Percentiles rank a stretch among this genome's conserved stretches.
These are phyloP conservation scores for Mycena haematopus DNA, from an alignment of 768 basidiomycete genomes.

Conservation along the genomic window DNA sequence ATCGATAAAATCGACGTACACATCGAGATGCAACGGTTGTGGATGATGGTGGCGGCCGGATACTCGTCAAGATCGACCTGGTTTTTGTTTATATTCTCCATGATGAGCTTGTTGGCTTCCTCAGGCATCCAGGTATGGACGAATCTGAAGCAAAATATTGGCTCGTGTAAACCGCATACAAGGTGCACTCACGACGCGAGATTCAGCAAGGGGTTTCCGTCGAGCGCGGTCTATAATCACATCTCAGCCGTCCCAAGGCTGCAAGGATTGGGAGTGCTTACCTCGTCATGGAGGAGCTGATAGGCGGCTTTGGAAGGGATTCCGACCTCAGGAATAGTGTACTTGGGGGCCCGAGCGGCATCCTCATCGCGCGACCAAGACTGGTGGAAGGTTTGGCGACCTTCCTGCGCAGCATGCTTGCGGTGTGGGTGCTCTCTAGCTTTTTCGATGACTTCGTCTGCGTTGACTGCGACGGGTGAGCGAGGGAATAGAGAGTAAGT, in stretches of 20 bases:
- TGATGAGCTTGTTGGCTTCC: slow-evolving; percentile 59
- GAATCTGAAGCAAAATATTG: slow-evolving; percentile 39
- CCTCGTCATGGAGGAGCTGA: slow-evolving; percentile 44
- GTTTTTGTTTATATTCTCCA: slow-evolving; percentile 71
- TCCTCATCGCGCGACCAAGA: slow-evolving; percentile 51
- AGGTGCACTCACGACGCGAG: slow-evolving; percentile 61
- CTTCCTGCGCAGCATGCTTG: slow-evolving; percentile 39
- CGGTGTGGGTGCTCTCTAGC: slow-evolving; percentile 47
- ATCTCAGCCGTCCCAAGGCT: too few species aligned
- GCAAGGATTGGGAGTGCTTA: too few species aligned
- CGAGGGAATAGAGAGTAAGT: not conserved
- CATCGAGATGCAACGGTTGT: slow-evolving; percentile 63
- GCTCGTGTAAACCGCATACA: not conserved
- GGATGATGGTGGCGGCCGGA: slow-evolving; percentile 59
- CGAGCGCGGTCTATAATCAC: slow-evolving; percentile 60
- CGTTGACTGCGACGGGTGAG: slow-evolving; percentile 44
- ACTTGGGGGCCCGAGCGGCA: slow-evolving; percentile 49
- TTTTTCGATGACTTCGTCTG: slow-evolving; percentile 54
- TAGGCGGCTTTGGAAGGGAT: slow-evolving; percentile 53
- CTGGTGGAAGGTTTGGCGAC: slow-evolving; percentile 38
- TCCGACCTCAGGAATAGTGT: slow-evolving; percentile 49
- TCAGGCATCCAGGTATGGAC: slow-evolving; percentile 67
- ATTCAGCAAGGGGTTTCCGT: slow-evolving; percentile 65
- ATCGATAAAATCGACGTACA: slow-evolving; percentile 37
- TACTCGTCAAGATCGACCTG: slow-evolving; percentile 74